Evolutionary conservation across 805 yeast species (phyloP).

Genomic region (Schizosaccharomyces pombe): ASM294v3 CU329670.1:1976001-1976500

Average conservation of each 20-base stretch:
- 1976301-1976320: background rate
- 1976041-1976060: background rate
- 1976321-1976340: background rate
- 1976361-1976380: too few relatives aligned
- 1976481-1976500: background rate
- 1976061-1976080: background rate
- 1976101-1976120: background rate
- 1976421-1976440: background rate
- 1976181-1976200: background rate
- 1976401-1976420: background rate
- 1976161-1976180: background rate
- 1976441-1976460: background rate
- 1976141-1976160: background rate
- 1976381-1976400: background rate
- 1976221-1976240: conserved; percentile 1
- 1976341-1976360: background rate
- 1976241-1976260: background rate
- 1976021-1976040: background rate
- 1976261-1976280: background rate
- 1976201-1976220: background rate
- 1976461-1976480: background rate
- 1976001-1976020: background rate
- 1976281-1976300: background rate
- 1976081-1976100: background rate
- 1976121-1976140: background rate